Percentiles rank a stretch among this genome's conserved stretches.
phyloP scores from a whole-genome alignment of 1,139 yeast species.

The Suhomyces coccinellae region DNA sequence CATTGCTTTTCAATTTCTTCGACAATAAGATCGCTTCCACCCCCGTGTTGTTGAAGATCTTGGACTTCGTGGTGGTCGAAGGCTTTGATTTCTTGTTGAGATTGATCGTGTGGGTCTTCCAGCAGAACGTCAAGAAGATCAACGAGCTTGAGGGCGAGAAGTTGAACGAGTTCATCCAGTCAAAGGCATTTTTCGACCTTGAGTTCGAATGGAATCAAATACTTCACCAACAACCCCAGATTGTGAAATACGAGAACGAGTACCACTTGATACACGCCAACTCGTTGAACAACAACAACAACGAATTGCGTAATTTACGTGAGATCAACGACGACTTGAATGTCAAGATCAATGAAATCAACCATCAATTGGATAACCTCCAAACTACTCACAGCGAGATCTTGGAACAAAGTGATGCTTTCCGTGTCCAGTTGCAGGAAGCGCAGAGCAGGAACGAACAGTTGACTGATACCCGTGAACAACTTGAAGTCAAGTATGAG shows the following conservation, averaged over 20 bases:
- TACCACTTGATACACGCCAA: slow-evolving; percentile 44
- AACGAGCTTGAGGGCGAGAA: slow-evolving; percentile 29
- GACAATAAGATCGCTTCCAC: slow-evolving; percentile 17
- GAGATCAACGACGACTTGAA: slow-evolving; percentile 40
- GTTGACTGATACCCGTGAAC: slow-evolving; percentile 20
- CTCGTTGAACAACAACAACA: slow-evolving; percentile 39
- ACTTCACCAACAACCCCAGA: slow-evolving; percentile 18
- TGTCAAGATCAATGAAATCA: slow-evolving; percentile 29
- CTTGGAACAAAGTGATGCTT: slow-evolving; percentile 36
- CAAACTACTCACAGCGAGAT: slow-evolving; percentile 43
- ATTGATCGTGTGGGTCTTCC: slow-evolving; percentile 28
- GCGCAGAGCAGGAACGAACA: slow-evolving; percentile 24
- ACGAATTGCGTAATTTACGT: slow-evolving; percentile 40
- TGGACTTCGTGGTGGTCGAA: slow-evolving; percentile 43
- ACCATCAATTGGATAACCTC: slow-evolving; percentile 33
- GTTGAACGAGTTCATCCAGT: slow-evolving; percentile 27
- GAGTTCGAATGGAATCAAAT: slow-evolving; percentile 19
- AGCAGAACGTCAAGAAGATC: slow-evolving; percentile 21
- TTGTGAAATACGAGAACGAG: slow-evolving; percentile 48
- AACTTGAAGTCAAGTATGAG: slow-evolving; percentile 34
- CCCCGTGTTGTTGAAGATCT: slow-evolving; percentile 18
- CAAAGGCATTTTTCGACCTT: slow-evolving; percentile 24
- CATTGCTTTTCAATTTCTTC: slow-evolving; percentile 27
- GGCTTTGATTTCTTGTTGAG: slow-evolving; percentile 42
- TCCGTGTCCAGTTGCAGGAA: slow-evolving; percentile 25